Evolutionary conservation across 2,329 filamentous ascomycete species (phyloP).

Genomic region (Venturia asperata): DNA sequence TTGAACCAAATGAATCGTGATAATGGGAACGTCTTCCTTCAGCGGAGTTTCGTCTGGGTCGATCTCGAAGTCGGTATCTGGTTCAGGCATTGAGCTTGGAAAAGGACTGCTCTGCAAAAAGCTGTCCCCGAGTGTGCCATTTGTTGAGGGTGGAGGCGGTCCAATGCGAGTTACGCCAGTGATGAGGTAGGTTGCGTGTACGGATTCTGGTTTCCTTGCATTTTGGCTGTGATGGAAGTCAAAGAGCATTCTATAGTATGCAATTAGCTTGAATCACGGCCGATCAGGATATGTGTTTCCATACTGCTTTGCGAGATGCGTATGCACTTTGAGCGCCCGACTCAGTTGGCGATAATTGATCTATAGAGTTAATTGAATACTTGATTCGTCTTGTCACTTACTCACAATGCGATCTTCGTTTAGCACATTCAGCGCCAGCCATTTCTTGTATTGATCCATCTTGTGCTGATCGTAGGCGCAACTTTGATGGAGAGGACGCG

Average conservation of each 20-base stretch:
- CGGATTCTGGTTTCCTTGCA: conserved; percentile 59
- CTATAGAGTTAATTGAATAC: conserved; percentile 39
- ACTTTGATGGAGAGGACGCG: neutral
- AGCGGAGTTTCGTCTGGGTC: conserved; percentile 34
- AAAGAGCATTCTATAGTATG: conserved; percentile 62
- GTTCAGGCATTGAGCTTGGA: conserved; percentile 59
- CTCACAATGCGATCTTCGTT: conserved; percentile 65
- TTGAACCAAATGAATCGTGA: conserved; percentile 58
- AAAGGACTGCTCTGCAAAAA: conserved; percentile 59
- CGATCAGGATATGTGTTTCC: conserved; percentile 26
- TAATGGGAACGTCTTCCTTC: conserved; percentile 47
- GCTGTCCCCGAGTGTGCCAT: conserved; percentile 51
- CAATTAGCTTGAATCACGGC: conserved; percentile 22
- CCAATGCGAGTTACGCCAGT: conserved; percentile 55
- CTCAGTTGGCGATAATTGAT: conserved; percentile 82
- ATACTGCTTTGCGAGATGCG: conserved; percentile 83
- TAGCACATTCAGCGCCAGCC: conserved; percentile 67
- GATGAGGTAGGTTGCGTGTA: conserved; percentile 91
- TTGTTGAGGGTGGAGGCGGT: conserved; percentile 27
- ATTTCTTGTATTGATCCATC: conserved; percentile 58
- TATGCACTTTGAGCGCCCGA: conserved; percentile 73
- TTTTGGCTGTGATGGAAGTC: conserved; percentile 79
- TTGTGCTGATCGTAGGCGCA: neutral
- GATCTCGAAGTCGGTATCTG: conserved; percentile 22
- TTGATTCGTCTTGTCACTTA: neutral